Percentiles rank a stretch among this genome's conserved stretches.
Evolutionary conservation across 2,329 filamentous ascomycete genomes (phyloP).

Genomic region (Fusarium sarcochroum): DNA sequence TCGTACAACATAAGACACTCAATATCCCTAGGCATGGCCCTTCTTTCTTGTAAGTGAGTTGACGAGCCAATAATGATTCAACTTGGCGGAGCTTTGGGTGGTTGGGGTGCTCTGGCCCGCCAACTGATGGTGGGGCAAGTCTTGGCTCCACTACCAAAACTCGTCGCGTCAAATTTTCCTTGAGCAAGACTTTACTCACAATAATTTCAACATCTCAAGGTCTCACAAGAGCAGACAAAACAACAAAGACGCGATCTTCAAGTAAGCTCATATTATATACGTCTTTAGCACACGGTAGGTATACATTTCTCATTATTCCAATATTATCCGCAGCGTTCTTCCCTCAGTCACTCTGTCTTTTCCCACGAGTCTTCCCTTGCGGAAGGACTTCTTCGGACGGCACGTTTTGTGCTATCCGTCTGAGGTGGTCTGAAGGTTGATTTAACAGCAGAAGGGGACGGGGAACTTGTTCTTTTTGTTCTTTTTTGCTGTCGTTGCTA

Average conservation of each 20-base stretch:
- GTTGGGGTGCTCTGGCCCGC: no score
- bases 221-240: neutral
- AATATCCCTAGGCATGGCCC: neutral
- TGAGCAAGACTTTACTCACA: conserved; percentile 1
- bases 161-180: conserved; percentile 30
- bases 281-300: conserved; percentile 9
- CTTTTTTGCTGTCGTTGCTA: conserved; percentile 56
- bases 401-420: conserved; percentile 55
- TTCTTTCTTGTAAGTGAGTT: conserved; percentile 14
- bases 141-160: conserved; percentile 25
- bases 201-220: neutral
- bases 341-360: conserved; percentile 51
- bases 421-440: conserved; percentile 55
- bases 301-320: neutral
- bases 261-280: neutral
- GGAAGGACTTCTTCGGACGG: conserved; percentile 54
- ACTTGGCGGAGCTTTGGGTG: neutral
- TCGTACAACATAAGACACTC: neutral
- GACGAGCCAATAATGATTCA: conserved; percentile 22
- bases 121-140: conserved; percentile 23
- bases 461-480: conserved; percentile 19
- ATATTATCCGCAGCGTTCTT: conserved; percentile 45
- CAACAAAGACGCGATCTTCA: neutral
- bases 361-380: conserved; percentile 53
- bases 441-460: conserved; percentile 14